Evolutionary conservation across 345 rosid species (phyloP), one percentile per base, ranked within the genome.

Genomic region (Diplotaxis tenuifolia): DNA sequence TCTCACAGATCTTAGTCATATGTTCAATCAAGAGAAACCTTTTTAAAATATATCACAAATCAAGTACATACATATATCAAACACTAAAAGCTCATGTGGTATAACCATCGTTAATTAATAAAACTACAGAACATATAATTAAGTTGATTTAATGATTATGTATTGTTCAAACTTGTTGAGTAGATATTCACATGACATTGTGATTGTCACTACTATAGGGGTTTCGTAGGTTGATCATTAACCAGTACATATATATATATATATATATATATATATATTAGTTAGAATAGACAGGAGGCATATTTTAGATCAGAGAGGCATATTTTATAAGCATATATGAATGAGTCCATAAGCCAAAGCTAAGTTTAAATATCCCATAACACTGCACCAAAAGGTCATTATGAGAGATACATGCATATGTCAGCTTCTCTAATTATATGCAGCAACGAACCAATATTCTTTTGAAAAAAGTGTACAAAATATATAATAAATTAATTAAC

Each of bases 281-380:
- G 12, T n/a, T 71, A 31, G 23, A 60, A 52, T 22, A 34, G 21
- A 71, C 52, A 34, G 57, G 71, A 40, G 71, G 55, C 70, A n/a
- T n/a, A n/a, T n/a, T n/a, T n/a, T n/a, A n/a, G n/a, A n/a, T n/a
- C n/a, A n/a, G n/a, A n/a, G n/a, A 63, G 2, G 55, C n/a, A n/a
- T n/a, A n/a, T 19, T 50, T 62, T 62, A 72, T 52, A 50, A 62
- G 62, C 21, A 72, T 50, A 72, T 55, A 55, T 53, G 69, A 64
- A 64, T 64, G 70, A 73, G 47, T 65, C 76, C 70, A 73, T 58
- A 73, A 42, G 71, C 71, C 64, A 27, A 57, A 65, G 19, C 32
- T 62, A 19, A 45, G 27, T 65, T n/a, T 57, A 59, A 74, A 60
- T 68, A 59, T 59, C 58, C 62, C 42, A 67, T 59, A 74, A 59